A percentile compares a stretch with the other conserved stretches of the same genome.
phyloP scores from a whole-genome alignment of 345 rosid genomes.

The Gossypium herbaceum region DNA sequence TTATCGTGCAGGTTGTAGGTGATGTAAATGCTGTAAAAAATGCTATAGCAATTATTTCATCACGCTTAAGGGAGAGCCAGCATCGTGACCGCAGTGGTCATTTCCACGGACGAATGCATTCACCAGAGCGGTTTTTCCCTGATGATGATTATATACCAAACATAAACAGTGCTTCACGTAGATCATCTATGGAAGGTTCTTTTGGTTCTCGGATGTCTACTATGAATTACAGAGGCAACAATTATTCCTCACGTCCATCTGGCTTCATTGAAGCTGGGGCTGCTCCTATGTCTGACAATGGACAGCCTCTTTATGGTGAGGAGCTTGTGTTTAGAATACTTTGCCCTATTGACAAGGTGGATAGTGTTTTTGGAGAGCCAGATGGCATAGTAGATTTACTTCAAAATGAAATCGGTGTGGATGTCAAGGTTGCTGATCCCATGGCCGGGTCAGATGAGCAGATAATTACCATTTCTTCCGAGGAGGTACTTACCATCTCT shows the following conservation, averaged over 20 bases:
- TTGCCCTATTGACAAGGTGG: constrained; percentile 81
- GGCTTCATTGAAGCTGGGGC: constrained; percentile 50
- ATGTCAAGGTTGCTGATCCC: constrained; percentile 71
- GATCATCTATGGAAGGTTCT: constrained; percentile 50
- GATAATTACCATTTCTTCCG: constrained; percentile 77
- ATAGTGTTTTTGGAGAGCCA: constrained; percentile 63
- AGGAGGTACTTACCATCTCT: constrained; percentile 57
- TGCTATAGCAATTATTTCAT: constrained; percentile 70
- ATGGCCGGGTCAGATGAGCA: constrained; percentile 86
- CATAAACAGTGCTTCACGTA: constrained; percentile 42
- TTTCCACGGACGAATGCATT: constrained; percentile 68
- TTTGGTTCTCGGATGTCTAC: constrained; percentile 51
- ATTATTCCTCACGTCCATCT: constrained; percentile 50
- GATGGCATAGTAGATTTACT: constrained; percentile 79
- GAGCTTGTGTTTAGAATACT: constrained; percentile 88
- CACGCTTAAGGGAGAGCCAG: constrained; percentile 93
- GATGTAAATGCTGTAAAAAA: constrained; percentile 73
- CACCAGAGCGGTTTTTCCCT: constrained; percentile 66
- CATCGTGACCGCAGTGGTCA: constrained; percentile 78
- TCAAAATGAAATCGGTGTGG: constrained; percentile 89
- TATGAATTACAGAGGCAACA: constrained; percentile 46
- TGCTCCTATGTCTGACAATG: constrained; percentile 44
- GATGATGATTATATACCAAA: constrained; percentile 80
- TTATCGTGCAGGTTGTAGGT: constrained; percentile 69
- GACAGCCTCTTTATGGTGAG: constrained; percentile 56